Base-by-base conservation (phyloP, 805 yeast species). In the Metschnikowia vanudenii region DNA sequence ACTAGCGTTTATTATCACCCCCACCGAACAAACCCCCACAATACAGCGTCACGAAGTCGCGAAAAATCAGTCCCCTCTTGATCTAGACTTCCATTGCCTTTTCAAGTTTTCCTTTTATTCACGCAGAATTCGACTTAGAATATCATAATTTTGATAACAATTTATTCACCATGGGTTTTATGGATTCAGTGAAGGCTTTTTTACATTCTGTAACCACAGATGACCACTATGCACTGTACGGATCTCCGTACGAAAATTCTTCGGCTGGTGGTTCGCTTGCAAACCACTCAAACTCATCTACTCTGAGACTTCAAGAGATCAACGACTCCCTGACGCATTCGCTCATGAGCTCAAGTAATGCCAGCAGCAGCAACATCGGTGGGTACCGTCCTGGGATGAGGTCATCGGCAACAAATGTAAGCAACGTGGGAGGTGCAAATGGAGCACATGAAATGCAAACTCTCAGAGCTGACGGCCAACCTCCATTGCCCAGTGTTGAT, bases 161-260 rank as follows among this genome's bases (percentile, higher is more conserved):
- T 16, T 35, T 26, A 12, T 16, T 34, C 46, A 55, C 33, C 14
- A 70, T 70, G 75, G 74, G 74, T 2, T 50, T 70, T 22, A 50
- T 70, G 42, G 73, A 70, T 51, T 63, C 65, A 39, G 67, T 52
- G 60, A 72, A 59, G 66, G 69, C 58, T 5, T 69, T 70, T 49
- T 58, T 66, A 35, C 74, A 79, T 56, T 76, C 81, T 22, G 71
- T 79, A 34, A 79, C 83, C 7, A 79, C 84, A 3, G 76, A 74
- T 7, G 84, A 79, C 53, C 84, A 79, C 57, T 79, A 79, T 57
- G 84, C 84, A 18, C 73, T 78, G 34, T 79, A 75, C 49, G 80
- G 73, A 11, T 67, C 54, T 16, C 60, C 60, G 3, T 56, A 56
- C 45, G 50, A 43, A 24, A 50, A 55, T 39, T 44, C 55, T 29